phyloP scores from a whole-genome alignment of 768 basidiomycete species.

The Roridomyces roridus region DNA sequence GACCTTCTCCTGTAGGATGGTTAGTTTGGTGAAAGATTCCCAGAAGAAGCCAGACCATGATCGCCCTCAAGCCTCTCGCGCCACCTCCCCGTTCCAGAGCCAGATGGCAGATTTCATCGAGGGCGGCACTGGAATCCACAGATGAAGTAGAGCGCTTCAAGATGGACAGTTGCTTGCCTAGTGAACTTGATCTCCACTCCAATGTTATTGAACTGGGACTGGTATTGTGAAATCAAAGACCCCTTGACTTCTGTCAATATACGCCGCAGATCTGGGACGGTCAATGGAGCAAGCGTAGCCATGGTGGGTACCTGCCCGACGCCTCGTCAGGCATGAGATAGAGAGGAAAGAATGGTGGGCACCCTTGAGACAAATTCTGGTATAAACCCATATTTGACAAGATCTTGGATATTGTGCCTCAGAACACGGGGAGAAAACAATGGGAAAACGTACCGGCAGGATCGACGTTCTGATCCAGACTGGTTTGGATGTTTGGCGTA shows the following conservation, averaged over 20 bases:
- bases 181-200: slow-evolving; percentile 91
- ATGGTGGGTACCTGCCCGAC: slow-evolving; percentile 93
- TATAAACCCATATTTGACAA: slow-evolving; percentile 92
- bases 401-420: slow-evolving; percentile 51
- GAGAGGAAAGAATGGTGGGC: too few relatives aligned
- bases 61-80: slow-evolving; percentile 86
- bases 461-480: slow-evolving; percentile 70
- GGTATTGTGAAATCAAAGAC: slow-evolving; percentile 89
- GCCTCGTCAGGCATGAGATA: too few relatives aligned
- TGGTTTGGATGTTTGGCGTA: slow-evolving; percentile 63
- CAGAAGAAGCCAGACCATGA: slow-evolving; percentile 61
- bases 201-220: slow-evolving; percentile 81
- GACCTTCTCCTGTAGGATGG: slow-evolving; percentile 66
- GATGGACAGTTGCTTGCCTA: too few relatives aligned
- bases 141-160: too few relatives aligned
- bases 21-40: neutral
- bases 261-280: slow-evolving; percentile 81
- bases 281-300: slow-evolving; percentile 81
- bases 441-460: slow-evolving; percentile 56
- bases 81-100: slow-evolving; percentile 87
- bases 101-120: slow-evolving; percentile 81
- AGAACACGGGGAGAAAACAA: neutral
- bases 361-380: slow-evolving; percentile 94
- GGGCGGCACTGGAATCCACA: slow-evolving; percentile 53
- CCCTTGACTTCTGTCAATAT: slow-evolving; percentile 93